These are phyloP conservation scores for Aspergillus texensis DNA, from an alignment of 2,329 filamentous ascomycete genomes.

Conservation along the genomic window DNA sequence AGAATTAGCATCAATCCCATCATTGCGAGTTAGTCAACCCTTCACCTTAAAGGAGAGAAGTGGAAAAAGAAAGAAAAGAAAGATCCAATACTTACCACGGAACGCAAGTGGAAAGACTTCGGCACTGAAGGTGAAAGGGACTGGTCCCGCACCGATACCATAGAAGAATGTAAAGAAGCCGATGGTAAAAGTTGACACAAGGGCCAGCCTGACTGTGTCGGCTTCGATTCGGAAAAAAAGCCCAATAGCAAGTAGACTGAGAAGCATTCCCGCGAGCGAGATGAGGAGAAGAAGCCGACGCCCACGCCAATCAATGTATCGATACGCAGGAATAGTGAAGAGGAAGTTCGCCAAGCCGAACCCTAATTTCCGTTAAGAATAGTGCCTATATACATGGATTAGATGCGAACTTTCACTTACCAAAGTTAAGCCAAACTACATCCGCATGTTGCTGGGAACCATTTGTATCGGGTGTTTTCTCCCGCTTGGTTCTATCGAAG, in stretches of 20 bases:
- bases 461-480: conserved; percentile 8
- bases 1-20: neutral
- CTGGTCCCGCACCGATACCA: conserved; percentile 48
- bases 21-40: neutral
- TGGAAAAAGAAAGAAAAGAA: neutral
- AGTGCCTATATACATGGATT: neutral
- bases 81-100: conserved; percentile 14
- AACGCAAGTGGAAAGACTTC: conserved; percentile 28
- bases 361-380: conserved; percentile 9
- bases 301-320: conserved; percentile 31
- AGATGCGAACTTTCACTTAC: conserved; percentile 9
- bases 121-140: conserved; percentile 28
- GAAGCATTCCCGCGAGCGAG: conserved; percentile 31
- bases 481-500: conserved; percentile 12
- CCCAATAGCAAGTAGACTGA: conserved; percentile 27
- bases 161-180: conserved; percentile 45
- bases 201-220: conserved; percentile 16
- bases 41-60: neutral
- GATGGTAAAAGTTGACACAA: conserved; percentile 26
- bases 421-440: conserved; percentile 26
- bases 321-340: conserved; percentile 32
- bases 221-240: conserved; percentile 25
- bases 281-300: conserved; percentile 30
- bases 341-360: conserved; percentile 34
- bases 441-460: neutral